phyloP scores from a whole-genome alignment of 768 basidiomycete genomes.

The Psilocybe tampanensis region DNA sequence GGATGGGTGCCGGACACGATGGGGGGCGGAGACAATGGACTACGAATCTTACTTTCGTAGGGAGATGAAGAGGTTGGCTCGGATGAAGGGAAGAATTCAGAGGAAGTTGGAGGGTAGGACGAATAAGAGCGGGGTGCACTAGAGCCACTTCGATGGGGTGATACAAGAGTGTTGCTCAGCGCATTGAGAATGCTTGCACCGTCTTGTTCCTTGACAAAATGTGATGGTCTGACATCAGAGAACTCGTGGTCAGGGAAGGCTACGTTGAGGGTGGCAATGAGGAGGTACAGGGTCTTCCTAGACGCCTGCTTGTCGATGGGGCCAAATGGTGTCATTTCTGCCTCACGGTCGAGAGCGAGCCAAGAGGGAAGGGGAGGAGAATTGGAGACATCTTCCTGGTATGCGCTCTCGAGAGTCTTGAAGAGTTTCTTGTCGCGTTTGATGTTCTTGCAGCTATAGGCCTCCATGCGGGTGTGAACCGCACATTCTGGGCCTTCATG shows the following conservation, averaged over 20 bases:
- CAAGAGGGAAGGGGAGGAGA: conserved; percentile 87
- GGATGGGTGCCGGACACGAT: conserved; percentile 88
- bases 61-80: conserved; percentile 75
- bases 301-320: conserved; percentile 83
- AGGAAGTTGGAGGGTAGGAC: conserved; percentile 74
- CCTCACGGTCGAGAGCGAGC: conserved; percentile 68
- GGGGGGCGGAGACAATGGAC: conserved; percentile 71
- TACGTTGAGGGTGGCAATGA: conserved; percentile 95
- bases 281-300: conserved; percentile 91
- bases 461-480: conserved; percentile 92
- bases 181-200: conserved; percentile 81
- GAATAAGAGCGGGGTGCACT: conserved; percentile 82
- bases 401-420: conserved; percentile 87
- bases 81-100: conserved; percentile 77
- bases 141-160: conserved; percentile 67
- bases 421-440: conserved; percentile 97
- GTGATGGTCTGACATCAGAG: conserved; percentile 85
- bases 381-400: conserved; percentile 77
- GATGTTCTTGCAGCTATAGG: conserved; percentile 97
- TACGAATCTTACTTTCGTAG: conserved; percentile 53
- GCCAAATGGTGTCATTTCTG: conserved; percentile 87
- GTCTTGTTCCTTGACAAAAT: conserved; percentile 86
- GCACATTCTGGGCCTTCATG: conserved; percentile 88
- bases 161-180: conserved; percentile 80
- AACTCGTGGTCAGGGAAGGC: conserved; percentile 99